phyloP scores from a whole-genome alignment of 495 filamentous ascomycete species.

The Aspergillus biplanus region DNA sequence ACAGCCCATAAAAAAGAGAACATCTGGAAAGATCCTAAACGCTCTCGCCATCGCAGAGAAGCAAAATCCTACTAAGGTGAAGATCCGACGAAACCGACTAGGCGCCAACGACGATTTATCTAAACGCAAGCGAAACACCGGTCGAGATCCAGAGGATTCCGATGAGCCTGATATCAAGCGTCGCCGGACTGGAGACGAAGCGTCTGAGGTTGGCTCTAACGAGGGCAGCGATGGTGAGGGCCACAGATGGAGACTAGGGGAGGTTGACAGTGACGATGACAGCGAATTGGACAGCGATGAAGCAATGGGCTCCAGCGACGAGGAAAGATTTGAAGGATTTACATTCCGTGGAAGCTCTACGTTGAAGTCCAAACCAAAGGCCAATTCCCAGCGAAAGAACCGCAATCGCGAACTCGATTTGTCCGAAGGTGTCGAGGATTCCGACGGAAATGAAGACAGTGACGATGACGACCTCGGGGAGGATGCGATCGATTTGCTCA shows the following conservation, averaged over 20 bases:
- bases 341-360: slow-evolving; percentile 69
- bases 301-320: slow-evolving; percentile 87
- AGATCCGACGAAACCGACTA: slow-evolving; percentile 59
- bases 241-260: slow-evolving; percentile 82
- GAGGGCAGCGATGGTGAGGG: slow-evolving; percentile 83
- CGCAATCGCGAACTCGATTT: slow-evolving; percentile 52
- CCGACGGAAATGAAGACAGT: slow-evolving; percentile 48
- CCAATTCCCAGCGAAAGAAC: slow-evolving; percentile 35
- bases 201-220: slow-evolving; percentile 48
- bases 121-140: slow-evolving; percentile 48
- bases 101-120: slow-evolving; percentile 57
- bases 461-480: slow-evolving; percentile 73
- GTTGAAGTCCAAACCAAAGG: slow-evolving; percentile 49
- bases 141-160: slow-evolving; percentile 49
- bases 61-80: slow-evolving; percentile 53
- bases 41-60: slow-evolving; percentile 83
- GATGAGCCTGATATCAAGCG: slow-evolving; percentile 53
- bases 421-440: slow-evolving; percentile 59
- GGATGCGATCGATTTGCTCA: slow-evolving; percentile 82
- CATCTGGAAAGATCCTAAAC: slow-evolving; percentile 67
- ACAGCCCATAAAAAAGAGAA: slow-evolving; percentile 48
- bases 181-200: slow-evolving; percentile 38
- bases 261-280: slow-evolving; percentile 75
- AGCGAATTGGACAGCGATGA: slow-evolving; percentile 90
- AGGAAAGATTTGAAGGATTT: slow-evolving; percentile 78